Base-by-base conservation (phyloP, 2,329 filamentous ascomycete species). In the Tricladium varicosporioides region DNA sequence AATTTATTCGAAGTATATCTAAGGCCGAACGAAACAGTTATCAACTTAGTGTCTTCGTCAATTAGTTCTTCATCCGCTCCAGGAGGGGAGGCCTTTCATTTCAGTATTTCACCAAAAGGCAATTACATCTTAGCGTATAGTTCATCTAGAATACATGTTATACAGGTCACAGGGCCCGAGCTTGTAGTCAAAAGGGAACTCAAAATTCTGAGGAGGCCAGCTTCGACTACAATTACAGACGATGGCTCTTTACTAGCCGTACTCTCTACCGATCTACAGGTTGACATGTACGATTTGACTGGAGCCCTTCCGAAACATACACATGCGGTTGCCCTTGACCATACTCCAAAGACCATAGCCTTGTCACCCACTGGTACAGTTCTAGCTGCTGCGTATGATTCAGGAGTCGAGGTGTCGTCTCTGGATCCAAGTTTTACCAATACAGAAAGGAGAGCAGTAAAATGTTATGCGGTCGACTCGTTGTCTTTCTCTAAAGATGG, bases 331-430 rank as follows among this genome's bases (percentile, higher is more conserved):
- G 82, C 88, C 47, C 78, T 96, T 59, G 89, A 93, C 66, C 87
- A 94, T 70, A 83, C 84, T 54, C 90, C 92, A 8, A 84, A 86
- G 54, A 85, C 90, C 13, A 88, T 96, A 62, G 86, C 89, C 14
- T 75, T 96, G 31, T 93, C 91, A 0, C 90, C 91, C 1, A 89
- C 88, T 61, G 91, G 90, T 19, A 85, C 87, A 45, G 89, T 96
- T 13, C 75, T 96, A 47, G 92, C 92, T 19, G 88, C 91, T 14
- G 91, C 91, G 7, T 95, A 92, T 71, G 86, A 91, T 67, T 89
- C 89, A 54, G 90, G 89, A n/a, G 92, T 96, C 60, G 92, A 96
- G 71, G 89, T 96, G 0, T 86, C 89, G 27, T 89, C 91, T 5
- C 76, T 96, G 42, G 83, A 83, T 48, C 78, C 86, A 2, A 82